phyloP scores from a whole-genome alignment of 352 stramenopile species.

The Globisporangium lucens region DNA sequence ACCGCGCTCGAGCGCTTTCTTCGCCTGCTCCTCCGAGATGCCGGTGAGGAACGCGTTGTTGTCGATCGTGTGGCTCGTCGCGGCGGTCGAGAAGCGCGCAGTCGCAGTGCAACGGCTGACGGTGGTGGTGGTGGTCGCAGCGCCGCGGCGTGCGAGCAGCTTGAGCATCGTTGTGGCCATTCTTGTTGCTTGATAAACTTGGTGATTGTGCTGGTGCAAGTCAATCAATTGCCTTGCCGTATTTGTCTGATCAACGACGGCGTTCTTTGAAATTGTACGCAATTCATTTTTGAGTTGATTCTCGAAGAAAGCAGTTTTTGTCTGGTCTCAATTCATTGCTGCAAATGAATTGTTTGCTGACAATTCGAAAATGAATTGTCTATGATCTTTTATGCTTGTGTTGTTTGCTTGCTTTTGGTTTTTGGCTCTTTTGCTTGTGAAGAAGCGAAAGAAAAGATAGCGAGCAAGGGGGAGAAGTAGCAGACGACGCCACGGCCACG shows the following conservation, averaged over 20 bases:
- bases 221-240: not conserved
- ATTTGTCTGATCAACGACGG: not conserved
- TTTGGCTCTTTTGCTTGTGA: not conserved
- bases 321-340: not conserved
- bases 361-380: conserved; percentile 19
- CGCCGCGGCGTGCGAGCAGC: conserved; percentile 8
- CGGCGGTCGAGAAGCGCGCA: conserved; percentile 25
- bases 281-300: conserved; percentile 6
- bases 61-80: conserved; percentile 35
- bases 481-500: conserved; percentile 16
- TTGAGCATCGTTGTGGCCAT: conserved; percentile 13
- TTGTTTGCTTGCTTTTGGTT: not conserved
- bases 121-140: not conserved
- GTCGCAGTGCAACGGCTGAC: not conserved
- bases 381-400: not conserved
- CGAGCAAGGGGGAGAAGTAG: conserved; percentile 15
- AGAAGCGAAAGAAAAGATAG: conserved; percentile 17
- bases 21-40: conserved; percentile 50
- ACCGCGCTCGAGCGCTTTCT: conserved; percentile 42
- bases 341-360: no score
- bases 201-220: not conserved
- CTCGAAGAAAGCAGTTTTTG: no score
- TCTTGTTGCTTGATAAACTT: not conserved
- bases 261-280: not conserved
- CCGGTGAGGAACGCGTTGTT: conserved; percentile 51